Evolutionary conservation across 768 basidiomycete genomes (phyloP), one percentile per base, ranked within the genome.

Genomic region (Trametes cingulata): DNA sequence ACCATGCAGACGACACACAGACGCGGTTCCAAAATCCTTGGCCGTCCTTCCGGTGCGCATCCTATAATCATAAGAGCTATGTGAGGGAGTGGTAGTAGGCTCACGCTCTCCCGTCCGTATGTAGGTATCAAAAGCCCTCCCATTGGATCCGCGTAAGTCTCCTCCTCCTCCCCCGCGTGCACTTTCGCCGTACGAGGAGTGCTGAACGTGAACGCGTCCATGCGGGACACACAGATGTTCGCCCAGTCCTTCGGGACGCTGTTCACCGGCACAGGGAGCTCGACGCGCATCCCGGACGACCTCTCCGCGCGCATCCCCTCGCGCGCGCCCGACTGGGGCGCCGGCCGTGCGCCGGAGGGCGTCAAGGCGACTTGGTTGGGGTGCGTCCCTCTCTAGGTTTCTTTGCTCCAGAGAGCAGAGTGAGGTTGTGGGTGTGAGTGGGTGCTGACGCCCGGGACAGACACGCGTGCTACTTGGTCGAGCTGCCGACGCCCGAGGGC

Each of bases 361-460:
- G 51, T 76, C 45, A 75, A 75, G 56, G 72, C 75, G 19, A 77
- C 76, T 0, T 77, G 76, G 75, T 64, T 77, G 0, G 76, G 76
- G 67, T 68, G 36, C 35, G 66, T 56, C 3, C 20, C 35, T 19
- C 12, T 22, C 29, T 24, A 20, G 22, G 20, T n/a, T n/a, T n/a
- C n/a, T n/a, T n/a, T n/a, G n/a, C n/a, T n/a, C n/a, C n/a, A n/a
- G n/a, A n/a, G n/a, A n/a, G n/a, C n/a, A n/a, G n/a, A n/a, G n/a
- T n/a, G n/a, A n/a, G n/a, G n/a, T n/a, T n/a, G n/a, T n/a, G n/a
- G n/a, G n/a, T n/a, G n/a, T n/a, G n/a, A n/a, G n/a, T n/a, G n/a
- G n/a, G 39, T 40, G 29, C 29, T 33, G 29, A 33, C 39, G 39
- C n/a, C 14, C 8, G 2, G 17, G 5, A 29, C 39, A 71, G 70